These are phyloP conservation scores for Pseudocercospora cruenta DNA, from an alignment of 2,329 filamentous ascomycete species.

Conservation along the genomic window DNA sequence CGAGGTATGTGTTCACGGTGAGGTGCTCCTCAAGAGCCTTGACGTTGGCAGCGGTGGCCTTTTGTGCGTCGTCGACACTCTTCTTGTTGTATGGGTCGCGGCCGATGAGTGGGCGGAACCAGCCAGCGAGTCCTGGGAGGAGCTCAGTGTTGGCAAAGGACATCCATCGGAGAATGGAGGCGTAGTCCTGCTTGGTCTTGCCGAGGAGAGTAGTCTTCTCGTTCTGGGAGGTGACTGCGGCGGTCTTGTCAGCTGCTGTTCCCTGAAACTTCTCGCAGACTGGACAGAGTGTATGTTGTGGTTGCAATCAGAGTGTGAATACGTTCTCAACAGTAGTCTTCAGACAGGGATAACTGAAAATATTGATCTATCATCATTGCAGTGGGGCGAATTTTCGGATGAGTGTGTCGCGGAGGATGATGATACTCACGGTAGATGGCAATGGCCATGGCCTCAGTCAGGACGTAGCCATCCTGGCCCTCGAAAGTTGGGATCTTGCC, in stretches of 20 bases:
- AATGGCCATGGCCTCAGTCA: conserved; percentile 91
- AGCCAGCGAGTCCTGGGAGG: conserved; percentile 71
- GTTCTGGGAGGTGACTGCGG: conserved; percentile 93
- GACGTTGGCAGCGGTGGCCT: conserved; percentile 69
- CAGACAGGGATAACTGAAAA: conserved; percentile 98
- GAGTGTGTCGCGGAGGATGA: background rate
- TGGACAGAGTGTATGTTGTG: background rate
- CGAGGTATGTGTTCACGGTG: conserved; percentile 90
- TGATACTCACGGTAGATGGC: conserved; percentile 89
- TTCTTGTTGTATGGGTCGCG: conserved; percentile 95
- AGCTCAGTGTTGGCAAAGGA: conserved; percentile 93
- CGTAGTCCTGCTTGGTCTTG: conserved; percentile 99
- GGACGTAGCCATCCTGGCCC: conserved; percentile 85
- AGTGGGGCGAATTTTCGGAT: conserved; percentile 22
- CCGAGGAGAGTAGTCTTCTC: conserved; percentile 99
- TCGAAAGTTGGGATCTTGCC: conserved; percentile 93
- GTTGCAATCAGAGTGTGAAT: conserved; percentile 75
- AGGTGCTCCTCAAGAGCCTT: conserved; percentile 84
- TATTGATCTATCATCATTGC: conserved; percentile 73
- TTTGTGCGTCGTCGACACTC: conserved; percentile 78
- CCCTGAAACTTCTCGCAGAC: background rate
- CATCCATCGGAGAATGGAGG: conserved; percentile 97
- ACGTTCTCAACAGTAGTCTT: conserved; percentile 84
- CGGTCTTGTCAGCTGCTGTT: conserved; percentile 11
- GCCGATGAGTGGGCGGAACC: conserved; percentile 86